phyloP scores from a whole-genome alignment of 2,329 filamentous ascomycete species.

The Paecilomyces niveus region DNA sequence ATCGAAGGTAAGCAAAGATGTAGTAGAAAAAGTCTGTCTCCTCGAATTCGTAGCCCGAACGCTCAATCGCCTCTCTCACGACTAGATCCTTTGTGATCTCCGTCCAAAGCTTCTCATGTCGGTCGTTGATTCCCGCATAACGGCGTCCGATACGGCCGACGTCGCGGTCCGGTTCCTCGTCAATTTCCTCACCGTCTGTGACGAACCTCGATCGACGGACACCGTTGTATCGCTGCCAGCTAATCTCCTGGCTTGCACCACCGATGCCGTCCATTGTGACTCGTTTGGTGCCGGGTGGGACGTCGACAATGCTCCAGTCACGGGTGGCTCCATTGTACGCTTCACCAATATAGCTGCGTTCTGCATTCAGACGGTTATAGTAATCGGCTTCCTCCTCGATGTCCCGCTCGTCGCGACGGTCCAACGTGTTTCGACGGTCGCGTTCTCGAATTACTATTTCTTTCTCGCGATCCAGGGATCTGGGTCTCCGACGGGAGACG shows the following conservation, averaged over 20 bases:
- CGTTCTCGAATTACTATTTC: slow-evolving; percentile 15
- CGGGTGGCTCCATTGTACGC: slow-evolving; percentile 66
- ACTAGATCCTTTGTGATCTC: slow-evolving; percentile 95
- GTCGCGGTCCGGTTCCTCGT: slow-evolving; percentile 45
- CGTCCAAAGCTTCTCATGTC: slow-evolving; percentile 71
- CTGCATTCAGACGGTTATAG: slow-evolving; percentile 61
- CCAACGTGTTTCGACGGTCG: slow-evolving; percentile 2
- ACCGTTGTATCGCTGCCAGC: slow-evolving; percentile 73
- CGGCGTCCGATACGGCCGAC: slow-evolving; percentile 38
- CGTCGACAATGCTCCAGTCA: slow-evolving; percentile 75
- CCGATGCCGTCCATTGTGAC: slow-evolving; percentile 76
- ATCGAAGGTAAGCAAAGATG: slow-evolving; percentile 80
- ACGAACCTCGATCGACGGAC: slow-evolving; percentile 68
- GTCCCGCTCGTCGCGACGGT: slow-evolving; percentile 34
- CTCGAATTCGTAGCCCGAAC: slow-evolving; percentile 78
- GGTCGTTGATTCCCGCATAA: slow-evolving; percentile 29
- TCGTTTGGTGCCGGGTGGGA: slow-evolving; percentile 73
- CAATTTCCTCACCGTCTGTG: slow-evolving; percentile 56
- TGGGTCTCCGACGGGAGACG: slow-evolving; percentile 20
- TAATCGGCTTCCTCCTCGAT: slow-evolving; percentile 51
- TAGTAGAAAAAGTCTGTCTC: slow-evolving; percentile 89
- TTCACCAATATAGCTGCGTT: slow-evolving; percentile 64
- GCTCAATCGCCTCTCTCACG: slow-evolving; percentile 75
- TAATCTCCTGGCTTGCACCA: slow-evolving; percentile 67
- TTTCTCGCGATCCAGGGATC: slow-evolving; percentile 17